phyloP scores from a whole-genome alignment of 2,329 filamentous ascomycete species.

The Aspergillus ustus region DNA sequence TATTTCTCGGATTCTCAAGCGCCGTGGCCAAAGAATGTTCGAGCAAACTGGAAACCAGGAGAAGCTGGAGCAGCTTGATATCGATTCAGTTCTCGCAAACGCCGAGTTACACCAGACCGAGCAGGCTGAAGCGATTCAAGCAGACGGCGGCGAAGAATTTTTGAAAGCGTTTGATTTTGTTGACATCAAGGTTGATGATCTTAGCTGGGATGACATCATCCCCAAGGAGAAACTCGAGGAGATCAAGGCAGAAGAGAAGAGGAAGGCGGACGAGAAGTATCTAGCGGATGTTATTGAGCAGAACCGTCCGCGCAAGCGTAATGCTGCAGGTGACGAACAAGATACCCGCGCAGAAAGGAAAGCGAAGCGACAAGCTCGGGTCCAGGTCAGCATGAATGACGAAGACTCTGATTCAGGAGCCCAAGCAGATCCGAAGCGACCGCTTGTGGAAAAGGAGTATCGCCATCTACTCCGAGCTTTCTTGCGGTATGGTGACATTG shows the following conservation, averaged over 20 bases:
- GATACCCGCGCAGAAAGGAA: constrained; percentile 66
- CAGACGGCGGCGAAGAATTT: constrained; percentile 95
- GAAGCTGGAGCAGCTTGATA: constrained; percentile 94
- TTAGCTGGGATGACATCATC: constrained; percentile 98
- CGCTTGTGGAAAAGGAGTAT: constrained; percentile 89
- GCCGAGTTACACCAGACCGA: constrained; percentile 97
- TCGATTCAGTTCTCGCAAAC: constrained; percentile 94
- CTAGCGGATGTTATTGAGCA: constrained; percentile 81
- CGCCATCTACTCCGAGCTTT: constrained; percentile 89
- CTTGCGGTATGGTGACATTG: constrained; percentile 86
- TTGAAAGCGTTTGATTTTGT: constrained; percentile 89
- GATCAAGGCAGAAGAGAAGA: constrained; percentile 87
- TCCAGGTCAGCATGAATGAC: constrained; percentile 67
- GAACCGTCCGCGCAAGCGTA: constrained; percentile 76
- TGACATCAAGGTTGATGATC: constrained; percentile 89
- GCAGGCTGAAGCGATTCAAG: constrained; percentile 90
- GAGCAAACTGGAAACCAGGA: constrained; percentile 96
- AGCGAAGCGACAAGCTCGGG: constrained; percentile 72
- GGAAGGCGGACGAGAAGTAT: constrained; percentile 80
- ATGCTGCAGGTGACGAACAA: constrained; percentile 60
- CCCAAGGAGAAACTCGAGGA: constrained; percentile 88
- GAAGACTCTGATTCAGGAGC: constrained; percentile 70
- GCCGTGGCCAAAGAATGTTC: constrained; percentile 98
- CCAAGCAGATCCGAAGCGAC: constrained; percentile 79
- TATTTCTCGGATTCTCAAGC: constrained; percentile 94